Evolutionary conservation across 2,329 filamentous ascomycete genomes (phyloP).

Genomic region (Xylariaceae sp.): DNA sequence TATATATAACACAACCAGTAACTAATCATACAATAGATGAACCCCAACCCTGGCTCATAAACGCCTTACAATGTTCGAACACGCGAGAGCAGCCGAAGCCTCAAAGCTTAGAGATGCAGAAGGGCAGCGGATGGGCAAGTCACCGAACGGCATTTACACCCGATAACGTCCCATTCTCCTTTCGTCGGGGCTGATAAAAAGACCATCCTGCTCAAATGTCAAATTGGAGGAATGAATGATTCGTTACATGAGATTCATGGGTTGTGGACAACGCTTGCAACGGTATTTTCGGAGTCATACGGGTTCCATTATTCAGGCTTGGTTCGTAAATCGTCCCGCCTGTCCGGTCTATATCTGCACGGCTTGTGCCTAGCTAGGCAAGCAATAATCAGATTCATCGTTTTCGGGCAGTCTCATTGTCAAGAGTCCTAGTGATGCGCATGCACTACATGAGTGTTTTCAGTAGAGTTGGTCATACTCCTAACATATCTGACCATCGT

Average conservation of each 20-base stretch:
- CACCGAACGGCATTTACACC: neutral
- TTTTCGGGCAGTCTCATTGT: constrained; percentile 13
- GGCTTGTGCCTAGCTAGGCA: constrained; percentile 23
- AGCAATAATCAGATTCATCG: constrained; percentile 17
- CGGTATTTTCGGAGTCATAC: constrained; percentile 30
- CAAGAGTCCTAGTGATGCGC: neutral
- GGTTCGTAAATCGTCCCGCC: constrained; percentile 20
- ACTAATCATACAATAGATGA: constrained; percentile 33
- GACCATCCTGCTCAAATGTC: constrained; percentile 20
- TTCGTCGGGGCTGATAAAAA: constrained; percentile 23
- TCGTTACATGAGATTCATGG: constrained; percentile 19
- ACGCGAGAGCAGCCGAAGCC: constrained; percentile 27
- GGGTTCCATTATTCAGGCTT: constrained; percentile 28
- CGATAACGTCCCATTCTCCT: constrained; percentile 19
- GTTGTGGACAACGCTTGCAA: constrained; percentile 23
- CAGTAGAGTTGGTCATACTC: neutral
- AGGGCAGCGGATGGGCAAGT: constrained; percentile 25
- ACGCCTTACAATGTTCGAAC: constrained; percentile 18
- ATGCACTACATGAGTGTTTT: neutral
- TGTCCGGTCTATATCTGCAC: constrained; percentile 24
- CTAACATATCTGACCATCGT: neutral
- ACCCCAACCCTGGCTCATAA: constrained; percentile 39
- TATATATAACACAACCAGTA: neutral
- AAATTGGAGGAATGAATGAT: constrained; percentile 14
- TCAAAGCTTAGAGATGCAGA: constrained; percentile 24